Evolutionary conservation across 83 land plant species (phyloP), one percentile per base, ranked within the genome.

Genomic region (Larix sibirica): DNA sequence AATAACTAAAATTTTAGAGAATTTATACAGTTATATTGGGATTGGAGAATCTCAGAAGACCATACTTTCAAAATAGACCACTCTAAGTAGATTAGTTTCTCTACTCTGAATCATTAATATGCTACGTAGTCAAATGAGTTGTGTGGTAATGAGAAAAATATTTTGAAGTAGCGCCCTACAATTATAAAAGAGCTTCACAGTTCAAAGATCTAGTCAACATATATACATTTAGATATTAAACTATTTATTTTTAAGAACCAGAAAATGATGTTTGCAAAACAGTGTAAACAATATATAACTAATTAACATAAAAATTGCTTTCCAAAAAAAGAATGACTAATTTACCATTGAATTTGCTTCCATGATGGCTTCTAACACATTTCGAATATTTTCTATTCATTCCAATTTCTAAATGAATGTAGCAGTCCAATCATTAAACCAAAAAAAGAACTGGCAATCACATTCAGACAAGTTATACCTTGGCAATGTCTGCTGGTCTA

Each of bases 401-500:
- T 47, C 1, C 20, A 71, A 71, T 36, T 71, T 71, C 47, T 14
- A 71, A 40, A 71, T 10, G 14, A 8, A 3, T 44, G 24, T 44
- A 20, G 56, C 24, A 73, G 3, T 42, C 40, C 6, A 6, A 74
- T 21, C 13, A 12, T 21, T 70, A 74, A 59, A 81, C 47, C 36
- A 28, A 82, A 18, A 26, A 9, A 10, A 33, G 36, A 18, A 38
- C 85, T 77, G 59, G 13, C 31, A 2, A 20, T n/a, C 13, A 23
- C 26, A 36, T 18, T 38, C 36, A 59, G 8, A 70, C 18, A 36
- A 84, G 67, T 66, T 62, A 69, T 79, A 96, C 98, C 86, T 96
- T 92, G 13, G 93, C 92, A 82, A 96, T 96, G 54, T 97, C 99
- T 38, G 79, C 93, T 24, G 98, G 99, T 40, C 90, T 86, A 66